Evolutionary conservation across 495 filamentous ascomycete species (phyloP).

Genomic region (Hyaloscypha hepaticicola): DNA sequence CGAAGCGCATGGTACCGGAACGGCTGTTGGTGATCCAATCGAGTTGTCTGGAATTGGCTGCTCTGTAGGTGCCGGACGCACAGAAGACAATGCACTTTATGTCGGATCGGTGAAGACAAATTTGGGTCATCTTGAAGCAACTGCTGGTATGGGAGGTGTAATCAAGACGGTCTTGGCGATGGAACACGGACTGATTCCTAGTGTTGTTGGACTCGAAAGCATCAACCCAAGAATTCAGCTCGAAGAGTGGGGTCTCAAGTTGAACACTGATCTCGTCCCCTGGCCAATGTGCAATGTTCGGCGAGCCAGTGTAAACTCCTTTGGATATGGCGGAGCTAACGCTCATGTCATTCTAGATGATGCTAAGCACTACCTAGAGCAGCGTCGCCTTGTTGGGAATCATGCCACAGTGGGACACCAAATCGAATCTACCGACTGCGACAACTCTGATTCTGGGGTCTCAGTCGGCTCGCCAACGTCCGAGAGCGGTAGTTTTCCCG

Average conservation of each 20-base stretch:
- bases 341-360: conserved; percentile 55
- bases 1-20: conserved; percentile 36
- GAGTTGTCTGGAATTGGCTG: conserved; percentile 59
- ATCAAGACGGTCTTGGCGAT: conserved; percentile 59
- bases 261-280: background rate
- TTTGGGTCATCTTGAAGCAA: conserved; percentile 61
- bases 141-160: conserved; percentile 55
- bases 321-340: conserved; percentile 54
- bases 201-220: conserved; percentile 51
- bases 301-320: conserved; percentile 41
- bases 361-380: conserved; percentile 18
- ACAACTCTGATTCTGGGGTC: too few relatives aligned
- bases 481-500: too few relatives aligned
- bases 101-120: conserved; percentile 62
- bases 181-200: conserved; percentile 53
- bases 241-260: conserved; percentile 43
- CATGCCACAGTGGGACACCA: conserved; percentile 11
- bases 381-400: conserved; percentile 2
- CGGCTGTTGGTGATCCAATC: conserved; percentile 57
- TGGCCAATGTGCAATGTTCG: conserved; percentile 36
- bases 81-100: too few relatives aligned
- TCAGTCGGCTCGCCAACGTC: too few relatives aligned
- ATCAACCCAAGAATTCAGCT: conserved; percentile 48
- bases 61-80: too few relatives aligned
- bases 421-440: conserved; percentile 46